A percentile compares a stretch with the other conserved stretches of the same genome.
phyloP scores from a whole-genome alignment of 2,329 filamentous ascomycete species.

The Epichloe elymi region DNA sequence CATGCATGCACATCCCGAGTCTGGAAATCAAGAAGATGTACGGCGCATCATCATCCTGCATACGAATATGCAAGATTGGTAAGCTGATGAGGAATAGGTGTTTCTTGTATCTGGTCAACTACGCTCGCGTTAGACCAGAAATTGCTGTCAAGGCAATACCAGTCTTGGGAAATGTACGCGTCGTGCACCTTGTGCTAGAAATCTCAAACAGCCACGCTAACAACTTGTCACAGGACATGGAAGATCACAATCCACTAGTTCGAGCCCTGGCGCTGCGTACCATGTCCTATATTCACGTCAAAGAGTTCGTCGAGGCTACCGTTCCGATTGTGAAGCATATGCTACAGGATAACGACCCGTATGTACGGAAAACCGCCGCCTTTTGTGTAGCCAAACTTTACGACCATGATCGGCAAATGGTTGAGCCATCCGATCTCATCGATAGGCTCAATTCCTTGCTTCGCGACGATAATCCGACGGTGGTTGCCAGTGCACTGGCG shows the following conservation, averaged over 20 bases:
- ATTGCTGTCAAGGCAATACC: conserved; percentile 87
- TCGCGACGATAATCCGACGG: conserved; percentile 91
- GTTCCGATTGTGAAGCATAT: conserved; percentile 72
- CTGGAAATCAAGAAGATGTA: conserved; percentile 99
- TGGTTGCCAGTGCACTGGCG: conserved; percentile 87
- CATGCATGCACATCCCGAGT: conserved; percentile 87
- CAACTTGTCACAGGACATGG: conserved; percentile 57
- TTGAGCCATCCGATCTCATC: conserved; percentile 84
- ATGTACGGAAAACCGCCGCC: conserved; percentile 93
- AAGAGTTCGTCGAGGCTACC: conserved; percentile 87
- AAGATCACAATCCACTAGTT: conserved; percentile 82
- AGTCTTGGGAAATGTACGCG: conserved; percentile 61
- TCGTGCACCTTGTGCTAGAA: background rate
- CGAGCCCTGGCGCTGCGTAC: conserved; percentile 85
- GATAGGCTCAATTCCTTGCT: conserved; percentile 81
- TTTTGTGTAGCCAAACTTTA: conserved; percentile 97
- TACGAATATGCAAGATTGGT: background rate
- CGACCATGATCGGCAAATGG: conserved; percentile 83
- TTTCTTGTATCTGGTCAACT: conserved; percentile 95
- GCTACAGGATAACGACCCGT: conserved; percentile 78
- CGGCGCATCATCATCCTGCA: background rate
- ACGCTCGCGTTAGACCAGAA: conserved; percentile 86
- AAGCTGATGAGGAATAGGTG: conserved; percentile 47
- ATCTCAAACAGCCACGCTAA: background rate
- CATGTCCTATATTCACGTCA: conserved; percentile 94